phyloP scores from a whole-genome alignment of 2,329 filamentous ascomycete species.

The Phaeosphaeriaceae sp. region DNA sequence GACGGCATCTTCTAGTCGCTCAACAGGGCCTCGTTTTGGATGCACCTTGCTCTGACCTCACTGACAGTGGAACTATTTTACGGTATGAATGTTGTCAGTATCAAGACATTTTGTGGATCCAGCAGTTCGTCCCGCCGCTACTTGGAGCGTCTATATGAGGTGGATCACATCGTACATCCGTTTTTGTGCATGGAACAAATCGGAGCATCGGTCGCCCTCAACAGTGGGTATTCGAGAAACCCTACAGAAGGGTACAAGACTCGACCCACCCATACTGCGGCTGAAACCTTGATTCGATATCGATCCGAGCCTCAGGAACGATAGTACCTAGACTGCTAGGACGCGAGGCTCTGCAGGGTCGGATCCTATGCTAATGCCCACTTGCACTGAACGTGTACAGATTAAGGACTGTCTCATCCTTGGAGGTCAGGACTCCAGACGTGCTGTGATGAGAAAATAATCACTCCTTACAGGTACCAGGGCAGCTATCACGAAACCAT shows the following conservation, averaged over 20 bases:
- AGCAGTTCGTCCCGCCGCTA: not conserved
- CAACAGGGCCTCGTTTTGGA: conserved; percentile 21
- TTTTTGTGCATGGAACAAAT: not conserved
- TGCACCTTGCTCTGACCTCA: not conserved
- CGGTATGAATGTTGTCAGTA: not conserved
- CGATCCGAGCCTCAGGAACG: not conserved
- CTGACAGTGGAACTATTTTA: not conserved
- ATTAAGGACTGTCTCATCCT: not conserved
- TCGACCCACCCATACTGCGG: not conserved
- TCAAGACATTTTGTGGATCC: not conserved
- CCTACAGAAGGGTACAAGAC: not conserved
- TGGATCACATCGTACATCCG: not conserved
- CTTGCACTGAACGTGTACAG: not conserved
- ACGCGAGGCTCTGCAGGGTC: too few species aligned
- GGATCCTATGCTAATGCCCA: too few species aligned
- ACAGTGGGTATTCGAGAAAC: not conserved
- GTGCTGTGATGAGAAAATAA: not conserved
- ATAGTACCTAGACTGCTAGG: not conserved
- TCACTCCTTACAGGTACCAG: not conserved
- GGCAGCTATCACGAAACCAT: not conserved
- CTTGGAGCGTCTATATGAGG: not conserved
- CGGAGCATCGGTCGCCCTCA: not conserved
- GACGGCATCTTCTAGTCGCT: conserved; percentile 18
- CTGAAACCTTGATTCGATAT: not conserved
- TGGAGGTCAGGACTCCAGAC: not conserved